Conservation (phyloP, 2,329 filamentous ascomycete species). For the Hymenoscyphus linearis region DNA sequence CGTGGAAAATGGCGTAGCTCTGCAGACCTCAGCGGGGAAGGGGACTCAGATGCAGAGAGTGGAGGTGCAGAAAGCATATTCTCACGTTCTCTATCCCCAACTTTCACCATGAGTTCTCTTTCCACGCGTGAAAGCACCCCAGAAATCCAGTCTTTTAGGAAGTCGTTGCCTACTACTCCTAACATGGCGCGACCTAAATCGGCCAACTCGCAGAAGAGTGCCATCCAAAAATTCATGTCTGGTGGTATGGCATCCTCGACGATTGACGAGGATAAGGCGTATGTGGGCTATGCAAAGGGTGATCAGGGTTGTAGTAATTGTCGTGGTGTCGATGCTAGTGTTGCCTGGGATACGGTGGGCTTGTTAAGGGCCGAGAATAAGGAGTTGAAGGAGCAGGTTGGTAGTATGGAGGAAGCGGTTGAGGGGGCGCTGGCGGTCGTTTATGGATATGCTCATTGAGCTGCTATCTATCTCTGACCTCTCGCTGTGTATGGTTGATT, state of each 20-base stretch:
- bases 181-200: conserved; percentile 25
- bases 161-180: conserved; percentile 15
- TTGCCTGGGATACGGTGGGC: conserved; percentile 62
- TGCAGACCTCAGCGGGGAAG: conserved; percentile 47
- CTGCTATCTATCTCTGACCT: background rate
- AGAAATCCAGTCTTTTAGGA: conserved; percentile 18
- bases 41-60: conserved; percentile 50
- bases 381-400: conserved; percentile 53
- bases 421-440: conserved; percentile 51
- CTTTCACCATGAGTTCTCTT: conserved; percentile 33
- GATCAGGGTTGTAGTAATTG: conserved; percentile 48
- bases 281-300: conserved; percentile 23
- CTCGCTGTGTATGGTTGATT: background rate
- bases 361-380: conserved; percentile 58
- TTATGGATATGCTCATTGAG: conserved; percentile 1
- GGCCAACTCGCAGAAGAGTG: conserved; percentile 35
- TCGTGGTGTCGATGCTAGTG: conserved; percentile 50
- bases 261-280: conserved; percentile 21
- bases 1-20: conserved; percentile 12
- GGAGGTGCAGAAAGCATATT: conserved; percentile 51
- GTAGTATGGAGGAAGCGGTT: conserved; percentile 53
- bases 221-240: conserved; percentile 46
- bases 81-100: conserved; percentile 54
- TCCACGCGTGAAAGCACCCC: conserved; percentile 16
- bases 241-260: conserved; percentile 36